Base-by-base conservation (phyloP, 2,329 filamentous ascomycete genomes). In the Fusarium piperis region DNA sequence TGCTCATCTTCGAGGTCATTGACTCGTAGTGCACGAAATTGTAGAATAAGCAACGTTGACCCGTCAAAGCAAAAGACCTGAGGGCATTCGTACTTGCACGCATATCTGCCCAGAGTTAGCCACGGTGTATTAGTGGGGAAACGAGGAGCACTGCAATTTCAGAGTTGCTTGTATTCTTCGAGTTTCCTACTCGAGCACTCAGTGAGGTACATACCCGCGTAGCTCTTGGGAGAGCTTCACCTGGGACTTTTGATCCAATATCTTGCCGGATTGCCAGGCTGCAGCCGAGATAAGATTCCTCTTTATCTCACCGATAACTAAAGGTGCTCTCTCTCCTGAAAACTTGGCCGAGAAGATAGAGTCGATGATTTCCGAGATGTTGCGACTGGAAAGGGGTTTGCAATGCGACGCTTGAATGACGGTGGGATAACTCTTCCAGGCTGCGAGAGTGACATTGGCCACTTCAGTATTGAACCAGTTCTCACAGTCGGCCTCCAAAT, bases 381-480 rank as follows among this genome's bases (percentile, higher is more conserved):
- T 13, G 7, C 18, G 16, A 8, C 23, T 23, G 9, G 44, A 38
- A n/a, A 60, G 41, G 12, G 58, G 58, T 28, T 60, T 60, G 7
- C 32, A 28, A 20, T 60, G 58, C 9, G 44, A 60, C 8, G 32
- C 32, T 9, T 60, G 58, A n/a, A 60, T 30, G 20, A 38, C 23
- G 13, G 18, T 2, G 1, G 58, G 58, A 11, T 39, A 51, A 4
- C 12, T 16, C 8, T 52, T 26, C 41, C 41, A 60, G 4, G 44
- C 58, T 20, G 58, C 26, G 23, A 60, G 58, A 3, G 36, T 30
- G 10, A 60, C 58, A n/a, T 28, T 52, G 13, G 16, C 26, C n/a
- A 60, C 51, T 26, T 60, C 58, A 7, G 32, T 60, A 18, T 53
- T 60, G 32, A 60, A 60, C 44, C 44, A 60, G 4, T 60, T 60